These are phyloP conservation scores for Zymoseptoria passerinii DNA, from an alignment of 2,329 filamentous ascomycete species.

Conservation along the genomic window DNA sequence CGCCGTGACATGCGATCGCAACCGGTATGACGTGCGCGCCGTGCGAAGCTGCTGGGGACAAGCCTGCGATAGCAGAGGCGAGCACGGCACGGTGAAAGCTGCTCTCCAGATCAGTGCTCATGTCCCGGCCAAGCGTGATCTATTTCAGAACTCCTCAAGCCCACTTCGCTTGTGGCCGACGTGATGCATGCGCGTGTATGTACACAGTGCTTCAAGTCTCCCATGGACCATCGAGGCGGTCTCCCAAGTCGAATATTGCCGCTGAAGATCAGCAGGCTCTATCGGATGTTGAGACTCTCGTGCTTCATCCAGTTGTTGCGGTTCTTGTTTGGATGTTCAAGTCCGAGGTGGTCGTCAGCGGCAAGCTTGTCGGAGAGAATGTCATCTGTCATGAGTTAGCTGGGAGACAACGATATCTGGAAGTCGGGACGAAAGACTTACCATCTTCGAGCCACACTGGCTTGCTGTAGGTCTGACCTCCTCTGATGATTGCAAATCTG, in stretches of 20 bases:
- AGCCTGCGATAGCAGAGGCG: not conserved
- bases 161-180: not conserved
- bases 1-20: not conserved
- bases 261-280: not conserved
- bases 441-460: constrained; percentile 81
- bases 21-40: not conserved
- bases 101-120: not conserved
- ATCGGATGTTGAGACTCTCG: constrained; percentile 58
- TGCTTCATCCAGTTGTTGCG: constrained; percentile 51
- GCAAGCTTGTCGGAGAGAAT: constrained; percentile 37
- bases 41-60: not conserved
- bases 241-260: too few relatives aligned
- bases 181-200: not conserved
- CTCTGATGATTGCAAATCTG: constrained; percentile 76
- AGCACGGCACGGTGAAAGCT: not conserved
- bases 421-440: constrained; percentile 39
- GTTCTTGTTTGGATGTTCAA: constrained; percentile 57
- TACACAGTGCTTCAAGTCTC: not conserved
- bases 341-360: constrained; percentile 39
- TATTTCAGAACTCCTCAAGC: not conserved
- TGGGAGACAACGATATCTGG: not conserved
- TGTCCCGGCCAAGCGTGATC: not conserved
- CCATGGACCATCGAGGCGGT: too few relatives aligned
- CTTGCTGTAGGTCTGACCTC: constrained; percentile 59
- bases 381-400: constrained; percentile 33